Evolutionary conservation across 331 rosid species (phyloP).

Genomic region (Telfairia occidentalis): DNA sequence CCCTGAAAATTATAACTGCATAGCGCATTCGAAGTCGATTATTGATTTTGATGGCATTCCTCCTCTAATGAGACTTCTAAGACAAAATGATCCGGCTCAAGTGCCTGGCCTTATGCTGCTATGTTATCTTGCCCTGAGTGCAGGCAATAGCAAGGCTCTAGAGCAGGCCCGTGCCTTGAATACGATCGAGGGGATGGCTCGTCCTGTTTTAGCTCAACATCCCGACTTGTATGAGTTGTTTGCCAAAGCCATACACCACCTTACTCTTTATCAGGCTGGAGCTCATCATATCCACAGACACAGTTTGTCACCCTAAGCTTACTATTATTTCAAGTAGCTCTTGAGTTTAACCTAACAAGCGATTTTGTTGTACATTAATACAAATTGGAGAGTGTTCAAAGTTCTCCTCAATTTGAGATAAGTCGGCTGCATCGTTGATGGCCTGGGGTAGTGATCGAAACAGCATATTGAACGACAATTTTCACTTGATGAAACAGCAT

Average conservation of each 20-base stretch:
- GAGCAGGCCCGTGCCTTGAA: constrained; percentile 65
- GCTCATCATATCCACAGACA: constrained; percentile 50
- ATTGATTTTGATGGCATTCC: constrained; percentile 57
- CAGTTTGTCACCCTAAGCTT: constrained; percentile 1
- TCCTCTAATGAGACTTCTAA: constrained; percentile 46
- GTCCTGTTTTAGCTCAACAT: constrained; percentile 33
- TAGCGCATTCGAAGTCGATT: constrained; percentile 57
- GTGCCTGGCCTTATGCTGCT: constrained; percentile 52
- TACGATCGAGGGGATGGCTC: constrained; percentile 60
- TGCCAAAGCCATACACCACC: constrained; percentile 50
- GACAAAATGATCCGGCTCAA: constrained; percentile 40
- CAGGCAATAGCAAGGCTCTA: constrained; percentile 55
- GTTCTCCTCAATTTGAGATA: background rate
- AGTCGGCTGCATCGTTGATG: background rate
- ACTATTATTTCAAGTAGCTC: background rate
- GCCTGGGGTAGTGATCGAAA: background rate
- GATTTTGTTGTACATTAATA: background rate
- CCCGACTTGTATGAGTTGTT: constrained; percentile 49
- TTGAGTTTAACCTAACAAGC: background rate
- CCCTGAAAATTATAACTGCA: constrained; percentile 46
- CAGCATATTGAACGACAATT: background rate
- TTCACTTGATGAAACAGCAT: background rate
- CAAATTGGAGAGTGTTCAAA: background rate
- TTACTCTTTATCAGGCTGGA: constrained; percentile 74
- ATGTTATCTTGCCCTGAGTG: constrained; percentile 74